Conservation (phyloP, 2,329 filamentous ascomycete species). For the Exutisphaerella laricina region DNA sequence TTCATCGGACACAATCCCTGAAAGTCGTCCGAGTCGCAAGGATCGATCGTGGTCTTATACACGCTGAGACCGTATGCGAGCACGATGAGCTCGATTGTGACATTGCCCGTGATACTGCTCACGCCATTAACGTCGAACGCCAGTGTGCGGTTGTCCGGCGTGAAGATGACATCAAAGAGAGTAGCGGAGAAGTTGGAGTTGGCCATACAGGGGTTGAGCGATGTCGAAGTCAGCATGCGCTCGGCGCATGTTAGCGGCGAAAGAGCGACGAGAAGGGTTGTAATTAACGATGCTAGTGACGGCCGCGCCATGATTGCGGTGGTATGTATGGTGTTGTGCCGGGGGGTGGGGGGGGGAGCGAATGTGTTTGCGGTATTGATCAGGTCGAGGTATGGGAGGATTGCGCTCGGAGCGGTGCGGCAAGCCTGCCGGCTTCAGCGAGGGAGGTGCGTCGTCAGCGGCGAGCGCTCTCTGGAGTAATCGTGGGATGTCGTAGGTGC, state of each 20-base stretch:
- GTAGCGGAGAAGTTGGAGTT: constrained; percentile 83
- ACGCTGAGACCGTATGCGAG: constrained; percentile 77
- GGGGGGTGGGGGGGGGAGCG: constrained; percentile 2
- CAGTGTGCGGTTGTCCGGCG: constrained; percentile 66
- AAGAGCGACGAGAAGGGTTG: constrained; percentile 31
- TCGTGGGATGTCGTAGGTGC: no score
- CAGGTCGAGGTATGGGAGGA: background rate
- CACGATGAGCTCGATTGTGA: constrained; percentile 69
- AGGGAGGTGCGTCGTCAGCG: constrained; percentile 17
- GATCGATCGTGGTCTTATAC: constrained; percentile 63
- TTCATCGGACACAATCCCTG: constrained; percentile 85
- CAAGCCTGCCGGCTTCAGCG: constrained; percentile 14
- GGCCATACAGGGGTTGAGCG: constrained; percentile 76
- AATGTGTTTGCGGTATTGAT: constrained; percentile 7
- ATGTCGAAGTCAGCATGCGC: constrained; percentile 70
- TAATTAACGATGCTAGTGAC: constrained; percentile 25
- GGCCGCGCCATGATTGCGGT: constrained; percentile 25
- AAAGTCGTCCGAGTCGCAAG: constrained; percentile 63
- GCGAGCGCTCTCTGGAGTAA: no score
- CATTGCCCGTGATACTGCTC: constrained; percentile 76
- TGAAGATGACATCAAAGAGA: constrained; percentile 79
- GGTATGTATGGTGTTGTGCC: constrained; percentile 1
- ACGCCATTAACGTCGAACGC: constrained; percentile 72
- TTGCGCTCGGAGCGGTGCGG: constrained; percentile 3
- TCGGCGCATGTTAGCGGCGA: constrained; percentile 52